Evolutionary conservation across 805 yeast species (phyloP), one percentile per base, ranked within the genome.

Genomic region (Kazachstania africana): DNA sequence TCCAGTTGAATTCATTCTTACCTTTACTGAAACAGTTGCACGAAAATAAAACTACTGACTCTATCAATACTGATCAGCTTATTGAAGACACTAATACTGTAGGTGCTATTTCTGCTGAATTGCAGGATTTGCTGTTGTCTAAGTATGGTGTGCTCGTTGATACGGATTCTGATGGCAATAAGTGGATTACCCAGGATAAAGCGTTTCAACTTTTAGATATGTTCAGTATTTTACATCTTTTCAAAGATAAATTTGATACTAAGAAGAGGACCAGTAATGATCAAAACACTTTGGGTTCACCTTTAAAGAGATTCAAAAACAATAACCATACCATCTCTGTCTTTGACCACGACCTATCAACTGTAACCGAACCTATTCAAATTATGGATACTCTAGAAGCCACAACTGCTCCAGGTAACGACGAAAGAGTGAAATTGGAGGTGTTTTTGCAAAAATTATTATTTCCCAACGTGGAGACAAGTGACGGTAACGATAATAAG

Each of bases 181-280:
- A 45, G 38, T 51, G 57, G 59, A 50, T 52, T 19, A 45, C 52
- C 8, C 33, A 40, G 4, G 51, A 43, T 5, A 50, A 52, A 32
- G 48, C 53, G 4, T 30, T 30, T 14, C 41, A 47, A 20, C 19
- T 50, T 16, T 27, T 49, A 27, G 36, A 40, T n/a, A 25, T 38
- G 29, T 31, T 48, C 13, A 33, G 40, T n/a, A 6, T 50, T 8
- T 35, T 32, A 8, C 38, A 40, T 15, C 17, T 39, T 23, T 50
- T 47, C 19, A 34, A 38, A 18, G 42, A 36, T 6, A 37, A 33
- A 16, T 42, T 48, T 22, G 19, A 20, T 4, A 24, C 6, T 8
- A 36, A 36, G 28, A 30, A 38, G 15, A 21, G 36, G 9, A 31
- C 28, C n/a, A 31, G 33, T 20, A 14, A 20, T 2, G 36, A 37